These are phyloP conservation scores for Salvia rosmarinus DNA, from an alignment of 257 asterid genomes.

Conservation along the genomic window DNA sequence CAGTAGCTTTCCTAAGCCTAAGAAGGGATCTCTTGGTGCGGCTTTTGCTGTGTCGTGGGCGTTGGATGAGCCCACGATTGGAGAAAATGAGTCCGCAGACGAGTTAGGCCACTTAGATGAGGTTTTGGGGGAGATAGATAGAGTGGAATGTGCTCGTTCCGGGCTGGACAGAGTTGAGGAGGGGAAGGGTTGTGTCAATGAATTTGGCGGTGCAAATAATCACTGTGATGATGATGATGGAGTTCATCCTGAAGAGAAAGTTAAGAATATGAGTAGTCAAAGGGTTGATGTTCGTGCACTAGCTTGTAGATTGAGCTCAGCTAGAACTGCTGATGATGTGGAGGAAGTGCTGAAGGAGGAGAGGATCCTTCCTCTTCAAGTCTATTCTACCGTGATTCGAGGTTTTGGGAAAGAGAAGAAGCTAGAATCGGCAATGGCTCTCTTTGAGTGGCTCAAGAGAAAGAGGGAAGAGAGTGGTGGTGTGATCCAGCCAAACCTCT, in stretches of 20 bases:
- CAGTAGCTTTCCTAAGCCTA: conserved; percentile 33
- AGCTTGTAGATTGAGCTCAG: conserved; percentile 51
- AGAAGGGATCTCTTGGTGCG: conserved; percentile 43
- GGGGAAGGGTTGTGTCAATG: not conserved
- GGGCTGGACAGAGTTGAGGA: conserved; percentile 29
- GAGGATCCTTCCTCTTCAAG: conserved; percentile 73
- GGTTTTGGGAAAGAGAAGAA: conserved; percentile 77
- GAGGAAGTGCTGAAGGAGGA: conserved; percentile 66
- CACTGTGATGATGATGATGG: conserved; percentile 25
- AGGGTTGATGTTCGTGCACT: conserved; percentile 69
- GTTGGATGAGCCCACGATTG: conserved; percentile 53
- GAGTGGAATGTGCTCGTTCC: not conserved
- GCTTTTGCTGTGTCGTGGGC: conserved; percentile 55
- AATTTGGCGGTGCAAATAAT: conserved; percentile 1
- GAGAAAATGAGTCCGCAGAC: conserved; percentile 33
- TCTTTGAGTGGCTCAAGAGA: conserved; percentile 84
- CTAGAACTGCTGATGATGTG: conserved; percentile 68
- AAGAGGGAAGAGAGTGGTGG: conserved; percentile 51
- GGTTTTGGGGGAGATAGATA: conserved; percentile 30
- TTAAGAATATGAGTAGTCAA: conserved; percentile 22
- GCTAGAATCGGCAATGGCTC: conserved; percentile 63
- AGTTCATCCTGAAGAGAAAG: conserved; percentile 32
- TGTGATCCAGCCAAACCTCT: conserved; percentile 56
- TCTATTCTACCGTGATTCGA: conserved; percentile 73
- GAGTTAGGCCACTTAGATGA: conserved; percentile 37